A percentile compares a stretch with the other conserved stretches of the same genome.
These are phyloP conservation scores for Botrytis byssoidea DNA, from an alignment of 2,329 filamentous ascomycete species.

Conservation along the genomic window DNA sequence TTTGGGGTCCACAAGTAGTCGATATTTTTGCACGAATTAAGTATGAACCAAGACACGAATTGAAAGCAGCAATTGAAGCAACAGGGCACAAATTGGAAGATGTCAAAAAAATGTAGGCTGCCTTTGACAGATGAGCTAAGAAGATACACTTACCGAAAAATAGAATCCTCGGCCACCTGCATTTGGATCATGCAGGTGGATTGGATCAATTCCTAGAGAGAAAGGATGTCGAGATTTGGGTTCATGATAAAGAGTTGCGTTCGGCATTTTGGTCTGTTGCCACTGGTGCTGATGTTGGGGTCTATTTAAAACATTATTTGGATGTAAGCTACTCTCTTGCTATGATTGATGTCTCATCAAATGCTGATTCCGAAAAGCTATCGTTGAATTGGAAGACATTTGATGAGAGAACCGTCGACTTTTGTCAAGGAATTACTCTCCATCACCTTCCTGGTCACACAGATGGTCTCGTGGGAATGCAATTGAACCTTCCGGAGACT, in stretches of 20 bases:
- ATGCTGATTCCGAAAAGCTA: constrained; percentile 28
- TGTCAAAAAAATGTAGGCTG: constrained; percentile 43
- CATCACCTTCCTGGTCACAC: constrained; percentile 36
- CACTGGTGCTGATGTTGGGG: constrained; percentile 43
- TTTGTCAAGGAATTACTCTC: constrained; percentile 42
- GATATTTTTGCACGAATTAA: constrained; percentile 43
- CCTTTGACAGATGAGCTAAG: neutral
- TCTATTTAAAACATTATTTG: constrained; percentile 42
- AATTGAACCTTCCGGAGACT: constrained; percentile 38
- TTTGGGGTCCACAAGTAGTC: constrained; percentile 40
- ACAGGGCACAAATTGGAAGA: constrained; percentile 47
- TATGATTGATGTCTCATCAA: neutral
- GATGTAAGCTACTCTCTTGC: constrained; percentile 24
- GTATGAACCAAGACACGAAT: constrained; percentile 34
- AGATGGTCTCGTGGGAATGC: constrained; percentile 38
- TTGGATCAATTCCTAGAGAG: constrained; percentile 45
- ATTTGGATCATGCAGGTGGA: constrained; percentile 49
- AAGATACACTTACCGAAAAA: neutral
- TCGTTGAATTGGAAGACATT: constrained; percentile 47
- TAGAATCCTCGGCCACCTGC: constrained; percentile 47
- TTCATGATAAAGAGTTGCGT: constrained; percentile 49
- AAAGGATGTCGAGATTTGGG: constrained; percentile 46
- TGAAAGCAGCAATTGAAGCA: constrained; percentile 38
- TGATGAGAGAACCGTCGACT: constrained; percentile 41
- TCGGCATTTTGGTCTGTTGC: constrained; percentile 47